A percentile compares a stretch with the other conserved stretches of the same genome.
Conservation (phyloP, 352 stramenopile genomes). For the Aphanomyces astaci region DNA sequence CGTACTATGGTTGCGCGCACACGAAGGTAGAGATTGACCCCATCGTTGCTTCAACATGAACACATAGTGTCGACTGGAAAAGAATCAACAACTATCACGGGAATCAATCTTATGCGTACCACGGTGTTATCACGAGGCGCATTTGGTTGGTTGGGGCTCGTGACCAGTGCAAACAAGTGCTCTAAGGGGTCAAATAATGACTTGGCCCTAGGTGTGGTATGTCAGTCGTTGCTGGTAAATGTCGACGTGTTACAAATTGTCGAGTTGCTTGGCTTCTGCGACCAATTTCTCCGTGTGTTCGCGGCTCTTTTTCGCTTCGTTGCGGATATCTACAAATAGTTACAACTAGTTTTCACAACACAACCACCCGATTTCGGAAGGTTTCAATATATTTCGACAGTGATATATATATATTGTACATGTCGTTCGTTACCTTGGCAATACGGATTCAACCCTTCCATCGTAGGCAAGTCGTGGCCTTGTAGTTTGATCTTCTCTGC, state of each 20-base stretch:
- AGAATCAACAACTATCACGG: too few relatives aligned
- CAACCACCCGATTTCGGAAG: too few relatives aligned
- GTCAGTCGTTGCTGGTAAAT: neutral
- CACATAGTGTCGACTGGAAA: too few relatives aligned
- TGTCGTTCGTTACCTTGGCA: constrained; percentile 1
- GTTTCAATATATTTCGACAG: too few relatives aligned
- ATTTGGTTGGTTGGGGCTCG: too few relatives aligned
- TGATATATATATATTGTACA: too few relatives aligned
- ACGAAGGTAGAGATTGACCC: too few relatives aligned
- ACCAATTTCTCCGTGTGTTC: neutral
- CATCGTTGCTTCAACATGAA: too few relatives aligned
- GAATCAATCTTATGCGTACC: too few relatives aligned
- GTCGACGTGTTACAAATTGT: neutral
- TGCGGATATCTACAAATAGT: neutral
- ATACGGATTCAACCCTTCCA: constrained; percentile 2
- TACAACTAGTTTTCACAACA: neutral
- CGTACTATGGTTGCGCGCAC: too few relatives aligned
- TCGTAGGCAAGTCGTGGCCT: neutral
- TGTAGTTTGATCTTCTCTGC: neutral
- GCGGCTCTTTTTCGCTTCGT: neutral
- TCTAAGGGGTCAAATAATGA: neutral
- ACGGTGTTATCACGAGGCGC: too few relatives aligned
- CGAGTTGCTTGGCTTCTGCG: neutral
- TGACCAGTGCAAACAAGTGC: neutral
- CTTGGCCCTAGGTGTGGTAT: neutral